Percentiles rank a stretch among this genome's conserved stretches.
phyloP scores from a whole-genome alignment of 768 basidiomycete species.

The Boletus subcaerulescens region DNA sequence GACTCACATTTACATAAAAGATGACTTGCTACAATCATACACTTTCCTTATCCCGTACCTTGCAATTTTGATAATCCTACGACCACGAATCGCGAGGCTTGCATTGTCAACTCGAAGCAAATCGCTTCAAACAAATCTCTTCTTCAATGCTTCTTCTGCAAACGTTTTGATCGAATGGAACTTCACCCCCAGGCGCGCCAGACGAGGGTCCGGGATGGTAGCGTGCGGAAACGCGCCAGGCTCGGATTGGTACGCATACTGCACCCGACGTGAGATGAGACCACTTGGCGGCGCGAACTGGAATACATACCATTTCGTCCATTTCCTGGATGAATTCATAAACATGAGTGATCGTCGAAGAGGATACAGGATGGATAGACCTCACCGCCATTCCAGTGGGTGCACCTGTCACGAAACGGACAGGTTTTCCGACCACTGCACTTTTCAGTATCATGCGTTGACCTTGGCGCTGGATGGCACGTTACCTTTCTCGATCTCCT shows the following conservation, averaged over 20 bases:
- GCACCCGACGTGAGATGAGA: neutral
- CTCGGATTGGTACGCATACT: constrained; percentile 28
- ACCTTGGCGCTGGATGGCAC: neutral
- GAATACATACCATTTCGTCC: constrained; percentile 25
- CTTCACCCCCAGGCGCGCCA: constrained; percentile 26
- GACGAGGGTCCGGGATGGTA: constrained; percentile 25
- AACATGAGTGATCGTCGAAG: neutral
- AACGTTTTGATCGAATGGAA: constrained; percentile 21
- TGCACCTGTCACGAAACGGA: constrained; percentile 20
- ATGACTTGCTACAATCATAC: too few relatives aligned
- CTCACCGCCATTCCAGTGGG: constrained; percentile 20
- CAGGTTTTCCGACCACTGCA: constrained; percentile 26
- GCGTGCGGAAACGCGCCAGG: constrained; percentile 20
- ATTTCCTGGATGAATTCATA: constrained; percentile 9
- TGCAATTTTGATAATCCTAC: too few relatives aligned
- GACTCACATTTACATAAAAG: too few relatives aligned
- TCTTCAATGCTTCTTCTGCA: constrained; percentile 20
- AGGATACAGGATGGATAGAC: neutral
- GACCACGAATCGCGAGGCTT: too few relatives aligned
- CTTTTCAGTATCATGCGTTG: neutral
- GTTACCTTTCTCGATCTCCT: constrained; percentile 17
- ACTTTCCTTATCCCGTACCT: too few relatives aligned
- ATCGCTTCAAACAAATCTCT: constrained; percentile 11
- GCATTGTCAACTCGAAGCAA: too few relatives aligned
- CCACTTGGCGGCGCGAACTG: neutral